Evolutionary conservation across 495 filamentous ascomycete species (phyloP).

Genomic region (Aspergillus ellipticus): DNA sequence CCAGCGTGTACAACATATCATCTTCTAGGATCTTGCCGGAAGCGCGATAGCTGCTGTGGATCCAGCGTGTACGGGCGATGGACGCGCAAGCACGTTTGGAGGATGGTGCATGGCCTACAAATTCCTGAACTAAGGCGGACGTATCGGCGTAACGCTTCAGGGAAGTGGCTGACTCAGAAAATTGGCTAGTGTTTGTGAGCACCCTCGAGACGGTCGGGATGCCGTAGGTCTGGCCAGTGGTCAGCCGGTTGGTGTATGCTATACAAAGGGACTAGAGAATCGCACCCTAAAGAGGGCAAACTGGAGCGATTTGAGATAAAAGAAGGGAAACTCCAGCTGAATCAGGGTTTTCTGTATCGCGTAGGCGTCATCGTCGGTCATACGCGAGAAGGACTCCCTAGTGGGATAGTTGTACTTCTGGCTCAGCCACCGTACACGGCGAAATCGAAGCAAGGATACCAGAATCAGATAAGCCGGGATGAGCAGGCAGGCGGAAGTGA

Average conservation of each 20-base stretch:
- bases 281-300: conserved; percentile 63
- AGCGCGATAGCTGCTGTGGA: conserved; percentile 58
- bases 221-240: conserved; percentile 53
- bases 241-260: not conserved
- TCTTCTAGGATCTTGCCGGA: conserved; percentile 58
- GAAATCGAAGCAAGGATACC: conserved; percentile 45
- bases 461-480: conserved; percentile 30
- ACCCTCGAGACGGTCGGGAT: conserved; percentile 59
- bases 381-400: conserved; percentile 52
- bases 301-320: conserved; percentile 52
- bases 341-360: conserved; percentile 48
- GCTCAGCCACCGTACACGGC: conserved; percentile 41
- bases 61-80: conserved; percentile 62
- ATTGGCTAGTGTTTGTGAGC: conserved; percentile 55
- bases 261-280: not conserved
- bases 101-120: conserved; percentile 44
- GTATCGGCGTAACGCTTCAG: conserved; percentile 66
- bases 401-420: conserved; percentile 49
- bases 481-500: conserved; percentile 23
- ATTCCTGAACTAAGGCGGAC: conserved; percentile 52
- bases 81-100: conserved; percentile 46
- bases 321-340: conserved; percentile 56
- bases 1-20: conserved; percentile 66
- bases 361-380: conserved; percentile 61
- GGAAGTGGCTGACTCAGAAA: conserved; percentile 49